These are phyloP conservation scores for Acacia confusa DNA, from an alignment of 306 rosid species.

Conservation along the genomic window DNA sequence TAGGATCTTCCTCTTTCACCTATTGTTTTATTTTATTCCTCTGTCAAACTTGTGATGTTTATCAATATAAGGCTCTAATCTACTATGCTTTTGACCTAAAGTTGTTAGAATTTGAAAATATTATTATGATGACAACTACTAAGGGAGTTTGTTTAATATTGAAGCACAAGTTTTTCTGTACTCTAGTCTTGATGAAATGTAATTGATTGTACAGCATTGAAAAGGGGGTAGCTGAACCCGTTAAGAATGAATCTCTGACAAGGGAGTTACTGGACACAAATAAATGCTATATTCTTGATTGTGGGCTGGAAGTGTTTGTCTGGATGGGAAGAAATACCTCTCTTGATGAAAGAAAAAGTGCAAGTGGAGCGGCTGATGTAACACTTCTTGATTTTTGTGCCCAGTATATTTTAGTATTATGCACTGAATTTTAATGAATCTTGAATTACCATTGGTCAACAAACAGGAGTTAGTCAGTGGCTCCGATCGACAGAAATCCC, in stretches of 20 bases:
- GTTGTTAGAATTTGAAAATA: neutral
- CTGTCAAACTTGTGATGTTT: neutral
- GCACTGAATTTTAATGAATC: conserved; percentile 23
- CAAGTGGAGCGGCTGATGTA: conserved; percentile 89
- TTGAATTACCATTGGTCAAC: conserved; percentile 28
- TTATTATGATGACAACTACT: neutral
- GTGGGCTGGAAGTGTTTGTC: conserved; percentile 76
- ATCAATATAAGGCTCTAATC: neutral
- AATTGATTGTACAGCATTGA: conserved; percentile 57
- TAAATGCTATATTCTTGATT: conserved; percentile 79
- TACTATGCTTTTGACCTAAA: neutral
- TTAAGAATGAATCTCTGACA: conserved; percentile 60
- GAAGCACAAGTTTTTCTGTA: conserved; percentile 11
- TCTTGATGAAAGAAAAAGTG: conserved; percentile 80
- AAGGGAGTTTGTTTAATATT: conserved; percentile 21
- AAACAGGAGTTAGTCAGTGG: conserved; percentile 62
- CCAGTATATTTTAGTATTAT: conserved; percentile 17
- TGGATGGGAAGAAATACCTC: conserved; percentile 96
- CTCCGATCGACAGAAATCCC: conserved; percentile 61
- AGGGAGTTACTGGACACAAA: conserved; percentile 74
- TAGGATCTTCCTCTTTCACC: conserved; percentile 20
- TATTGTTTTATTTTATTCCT: conserved; percentile 15
- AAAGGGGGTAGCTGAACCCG: conserved; percentile 65
- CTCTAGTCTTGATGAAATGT: conserved; percentile 23
- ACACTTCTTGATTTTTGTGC: conserved; percentile 22